A percentile compares a stretch with the other conserved stretches of the same genome.
Conservation (phyloP, 345 rosid genomes). For the Aethionema arabicum region DNA sequence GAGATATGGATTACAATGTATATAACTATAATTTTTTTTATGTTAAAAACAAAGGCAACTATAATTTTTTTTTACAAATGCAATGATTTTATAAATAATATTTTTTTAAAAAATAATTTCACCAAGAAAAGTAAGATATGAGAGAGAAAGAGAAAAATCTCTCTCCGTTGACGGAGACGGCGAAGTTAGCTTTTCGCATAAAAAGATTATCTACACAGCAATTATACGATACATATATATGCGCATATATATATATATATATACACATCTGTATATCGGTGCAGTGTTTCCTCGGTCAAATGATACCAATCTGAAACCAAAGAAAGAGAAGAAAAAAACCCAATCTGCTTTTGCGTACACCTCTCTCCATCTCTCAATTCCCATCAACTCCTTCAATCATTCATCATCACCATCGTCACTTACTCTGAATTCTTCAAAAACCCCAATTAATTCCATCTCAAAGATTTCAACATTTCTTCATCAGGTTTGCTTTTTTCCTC, state of each 20-base stretch:
- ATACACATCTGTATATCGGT: conserved; percentile 26
- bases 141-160: not conserved
- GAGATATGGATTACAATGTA: too few relatives aligned
- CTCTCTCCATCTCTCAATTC: conserved; percentile 15
- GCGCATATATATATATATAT: conserved; percentile 2
- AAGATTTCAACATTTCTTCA: conserved; percentile 3
- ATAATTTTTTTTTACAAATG: too few relatives aligned
- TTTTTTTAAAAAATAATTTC: too few relatives aligned
- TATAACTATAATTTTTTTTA: too few relatives aligned
- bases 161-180: conserved; percentile 28
- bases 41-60: too few relatives aligned
- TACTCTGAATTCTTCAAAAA: conserved; percentile 23
- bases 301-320: conserved; percentile 37
- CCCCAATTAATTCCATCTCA: conserved; percentile 1
- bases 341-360: conserved; percentile 24
- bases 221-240: not conserved
- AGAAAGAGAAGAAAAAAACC: conserved; percentile 11
- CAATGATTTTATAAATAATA: too few relatives aligned
- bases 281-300: conserved; percentile 41
- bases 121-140: not conserved
- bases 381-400: conserved; percentile 8
- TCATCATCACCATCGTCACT: conserved; percentile 28
- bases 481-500: not conserved
- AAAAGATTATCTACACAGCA: conserved; percentile 3
- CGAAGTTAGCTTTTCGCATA: conserved; percentile 12